phyloP scores from a whole-genome alignment of 345 rosid species.

The Rhizophora apiculata region DNA sequence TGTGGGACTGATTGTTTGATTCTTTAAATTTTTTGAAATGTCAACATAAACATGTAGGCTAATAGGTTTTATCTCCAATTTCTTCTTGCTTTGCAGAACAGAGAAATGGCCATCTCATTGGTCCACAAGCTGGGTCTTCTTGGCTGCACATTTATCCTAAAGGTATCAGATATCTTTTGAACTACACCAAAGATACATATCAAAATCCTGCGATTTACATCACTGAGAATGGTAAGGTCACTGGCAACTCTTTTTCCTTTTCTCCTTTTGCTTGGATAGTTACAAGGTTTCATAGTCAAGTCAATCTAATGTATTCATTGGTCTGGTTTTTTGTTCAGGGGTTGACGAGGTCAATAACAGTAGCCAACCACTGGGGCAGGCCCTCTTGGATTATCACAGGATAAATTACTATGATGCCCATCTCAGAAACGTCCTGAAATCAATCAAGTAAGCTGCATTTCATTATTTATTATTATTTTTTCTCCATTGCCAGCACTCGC shows the following conservation, averaged over 20 bases:
- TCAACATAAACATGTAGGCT: neutral
- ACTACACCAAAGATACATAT: constrained; percentile 15
- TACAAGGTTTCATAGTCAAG: neutral
- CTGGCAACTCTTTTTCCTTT: neutral
- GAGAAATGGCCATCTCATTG: no score
- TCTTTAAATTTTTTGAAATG: neutral
- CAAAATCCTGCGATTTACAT: neutral
- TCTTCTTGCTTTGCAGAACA: neutral
- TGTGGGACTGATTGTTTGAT: no score
- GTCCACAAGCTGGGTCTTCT: neutral
- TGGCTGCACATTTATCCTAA: constrained; percentile 6
- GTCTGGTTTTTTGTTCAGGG: neutral
- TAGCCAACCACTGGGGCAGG: neutral
- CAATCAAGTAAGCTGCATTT: constrained; percentile 5
- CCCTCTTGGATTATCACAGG: neutral
- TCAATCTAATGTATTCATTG: neutral
- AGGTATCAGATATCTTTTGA: constrained; percentile 15
- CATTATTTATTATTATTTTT: neutral
- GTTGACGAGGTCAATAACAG: constrained; percentile 3
- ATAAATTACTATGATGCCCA: neutral
- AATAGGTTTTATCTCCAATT: neutral
- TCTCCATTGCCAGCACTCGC: no score
- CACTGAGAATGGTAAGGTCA: constrained; percentile 8
- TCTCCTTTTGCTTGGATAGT: no score
- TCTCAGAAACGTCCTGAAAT: constrained; percentile 1